phyloP scores from a whole-genome alignment of 768 basidiomycete genomes.

The Pleurotus salmoneostramineus region DNA sequence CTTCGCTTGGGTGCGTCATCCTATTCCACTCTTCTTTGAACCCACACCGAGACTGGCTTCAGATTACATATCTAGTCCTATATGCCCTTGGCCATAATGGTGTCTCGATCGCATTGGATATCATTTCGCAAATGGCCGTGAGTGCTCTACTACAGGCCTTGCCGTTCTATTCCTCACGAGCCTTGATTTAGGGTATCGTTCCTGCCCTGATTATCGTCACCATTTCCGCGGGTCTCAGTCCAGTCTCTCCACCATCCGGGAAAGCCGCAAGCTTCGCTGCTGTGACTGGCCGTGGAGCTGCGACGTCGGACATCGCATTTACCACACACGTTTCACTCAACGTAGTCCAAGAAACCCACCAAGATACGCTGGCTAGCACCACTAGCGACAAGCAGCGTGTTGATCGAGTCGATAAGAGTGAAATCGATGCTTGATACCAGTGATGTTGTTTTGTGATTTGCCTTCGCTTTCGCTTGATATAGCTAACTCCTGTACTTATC shows the following conservation, averaged over 20 bases:
- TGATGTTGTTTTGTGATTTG: neutral
- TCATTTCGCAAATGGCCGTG: constrained; percentile 6
- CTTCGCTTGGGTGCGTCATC: constrained; percentile 2
- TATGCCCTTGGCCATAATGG: neutral
- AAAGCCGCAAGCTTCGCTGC: neutral
- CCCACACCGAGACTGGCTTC: neutral
- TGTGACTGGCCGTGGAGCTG: neutral
- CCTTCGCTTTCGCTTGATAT: neutral
- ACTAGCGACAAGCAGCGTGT: neutral
- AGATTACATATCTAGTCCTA: neutral
- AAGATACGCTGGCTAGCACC: neutral
- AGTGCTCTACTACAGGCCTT: neutral
- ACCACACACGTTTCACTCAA: constrained; percentile 7
- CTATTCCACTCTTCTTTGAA: neutral
- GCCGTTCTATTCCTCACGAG: neutral
- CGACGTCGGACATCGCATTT: constrained; percentile 5
- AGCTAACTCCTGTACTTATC: neutral
- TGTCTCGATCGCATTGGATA: constrained; percentile 2
- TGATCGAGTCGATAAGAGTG: neutral
- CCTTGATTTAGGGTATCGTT: neutral
- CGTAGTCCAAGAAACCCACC: neutral
- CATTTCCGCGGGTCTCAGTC: constrained; percentile 2
- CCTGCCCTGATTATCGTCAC: constrained; percentile 6
- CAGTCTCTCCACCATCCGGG: constrained; percentile 2
- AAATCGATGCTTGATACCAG: neutral